Percentiles rank a stretch among this genome's conserved stretches.
Conservation (phyloP, 225 moss, liverwort and hornwort species). For the Bryoerythrophyllum caledonicum region DNA sequence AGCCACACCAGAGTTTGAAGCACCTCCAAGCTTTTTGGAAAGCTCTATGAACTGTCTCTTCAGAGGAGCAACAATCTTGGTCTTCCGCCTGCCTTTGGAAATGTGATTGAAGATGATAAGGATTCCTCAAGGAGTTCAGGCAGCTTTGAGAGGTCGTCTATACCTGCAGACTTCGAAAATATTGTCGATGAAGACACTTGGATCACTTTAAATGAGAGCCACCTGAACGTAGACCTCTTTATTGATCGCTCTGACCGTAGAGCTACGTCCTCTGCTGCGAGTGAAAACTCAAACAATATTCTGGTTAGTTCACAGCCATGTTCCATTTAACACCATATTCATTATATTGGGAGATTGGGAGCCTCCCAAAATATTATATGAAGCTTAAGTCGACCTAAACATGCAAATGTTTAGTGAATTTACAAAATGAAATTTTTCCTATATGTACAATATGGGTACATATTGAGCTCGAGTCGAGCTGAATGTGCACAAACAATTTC, state of each 20-base stretch:
- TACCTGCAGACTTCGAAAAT: slow-evolving; percentile 71
- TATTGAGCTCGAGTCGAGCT: too few relatives aligned
- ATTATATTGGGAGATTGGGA: too few relatives aligned
- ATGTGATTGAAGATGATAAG: slow-evolving; percentile 53
- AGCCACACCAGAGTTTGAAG: slow-evolving; percentile 36
- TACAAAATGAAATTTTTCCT: too few relatives aligned
- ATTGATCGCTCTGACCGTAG: slow-evolving; percentile 39
- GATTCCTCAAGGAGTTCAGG: slow-evolving; percentile 55
- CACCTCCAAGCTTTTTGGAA: slow-evolving; percentile 29
- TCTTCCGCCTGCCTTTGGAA: slow-evolving; percentile 82
- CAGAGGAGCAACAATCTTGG: slow-evolving; percentile 67
- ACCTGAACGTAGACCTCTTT: slow-evolving; percentile 45
- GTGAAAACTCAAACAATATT: slow-evolving; percentile 39
- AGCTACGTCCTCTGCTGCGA: slow-evolving; percentile 27
- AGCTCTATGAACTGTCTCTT: slow-evolving; percentile 36
- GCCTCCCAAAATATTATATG: too few relatives aligned
- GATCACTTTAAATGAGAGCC: slow-evolving; percentile 79
- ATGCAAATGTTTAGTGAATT: too few relatives aligned
- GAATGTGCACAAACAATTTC: too few relatives aligned
- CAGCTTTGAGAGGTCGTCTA: slow-evolving; percentile 44
- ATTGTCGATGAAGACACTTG: slow-evolving; percentile 95
- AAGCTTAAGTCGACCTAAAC: too few relatives aligned
- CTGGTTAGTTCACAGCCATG: slow-evolving; percentile 31
- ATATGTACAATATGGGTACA: too few relatives aligned
- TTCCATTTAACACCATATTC: too few relatives aligned